Base-by-base conservation (phyloP, 1,139 yeast genomes). In the Geotrichum citri-aurantii region DNA sequence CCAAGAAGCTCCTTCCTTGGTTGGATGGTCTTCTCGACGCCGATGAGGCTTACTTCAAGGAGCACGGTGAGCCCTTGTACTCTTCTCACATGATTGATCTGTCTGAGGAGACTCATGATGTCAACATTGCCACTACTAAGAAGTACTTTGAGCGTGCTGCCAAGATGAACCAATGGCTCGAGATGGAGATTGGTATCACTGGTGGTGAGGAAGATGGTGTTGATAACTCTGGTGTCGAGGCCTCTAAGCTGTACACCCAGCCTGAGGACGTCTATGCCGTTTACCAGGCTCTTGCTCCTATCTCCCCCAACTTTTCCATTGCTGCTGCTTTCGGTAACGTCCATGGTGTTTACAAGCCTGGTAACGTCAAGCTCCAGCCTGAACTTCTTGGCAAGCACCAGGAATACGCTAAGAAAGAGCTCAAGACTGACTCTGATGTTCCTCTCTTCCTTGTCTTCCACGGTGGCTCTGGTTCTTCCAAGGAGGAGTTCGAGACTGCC, bases 161-260 rank as follows among this genome's bases (percentile, higher is more conserved):
- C 76, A 91, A 89, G 80, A 83, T 92, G 85, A 82, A 84, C 81
- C 98, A 93, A 82, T 93, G 95, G 93, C 85, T 93, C 76, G 99
- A 93, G 84, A 95, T 93, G 99, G 99, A 93, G 83, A 93, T 93
- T 75, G 99, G 99, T 85, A 93, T 93, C 84, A 95, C 99, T 75
- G 98, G 99, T 81, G 99, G 99, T 86, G 99, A 93, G 82, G 99
- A 93, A 81, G 99, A 93, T 75, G 99, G 99, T 85, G 99, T 95
- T 72, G 95, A 93, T 86, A 95, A 93, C 84, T 95, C 92, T 79
- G 82, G 85, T 77, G 97, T 89, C 67, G 84, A 85, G 75, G 86
- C 88, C 79, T 91, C 88, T 67, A 77, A 88, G 66, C 82, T 93
- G 71, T 95, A 93, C 87, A 93, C 99, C 69, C 84, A 86, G 71